Evolutionary conservation across 768 basidiomycete species (phyloP).

Genomic region (Calvatia gigantea): DNA sequence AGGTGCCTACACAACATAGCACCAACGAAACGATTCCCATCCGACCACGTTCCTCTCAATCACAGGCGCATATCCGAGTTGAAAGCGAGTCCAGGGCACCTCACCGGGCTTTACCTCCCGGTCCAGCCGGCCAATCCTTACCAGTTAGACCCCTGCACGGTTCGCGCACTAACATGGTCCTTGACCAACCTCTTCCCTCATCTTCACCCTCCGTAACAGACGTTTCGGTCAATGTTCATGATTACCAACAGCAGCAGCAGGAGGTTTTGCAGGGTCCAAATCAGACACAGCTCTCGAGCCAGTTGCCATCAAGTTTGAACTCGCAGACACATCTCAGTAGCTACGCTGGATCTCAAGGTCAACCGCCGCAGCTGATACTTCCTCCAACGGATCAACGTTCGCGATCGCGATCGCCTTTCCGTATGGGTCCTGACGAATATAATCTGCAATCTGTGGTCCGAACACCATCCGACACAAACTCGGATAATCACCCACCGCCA

Average conservation of each 20-base stretch:
- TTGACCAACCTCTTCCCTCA: neutral
- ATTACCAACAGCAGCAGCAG: neutral
- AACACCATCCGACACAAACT: neutral
- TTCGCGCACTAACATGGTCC: neutral
- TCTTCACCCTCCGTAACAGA: neutral
- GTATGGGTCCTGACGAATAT: conserved; percentile 8
- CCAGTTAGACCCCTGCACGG: neutral
- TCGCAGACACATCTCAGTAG: neutral
- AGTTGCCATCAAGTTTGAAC: neutral
- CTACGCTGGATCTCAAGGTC: neutral
- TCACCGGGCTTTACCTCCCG: neutral
- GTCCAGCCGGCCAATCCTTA: neutral
- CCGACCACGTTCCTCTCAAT: neutral
- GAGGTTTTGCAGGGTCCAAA: neutral
- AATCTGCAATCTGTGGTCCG: neutral
- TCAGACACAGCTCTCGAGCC: neutral
- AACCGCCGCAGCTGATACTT: neutral
- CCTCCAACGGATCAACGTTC: neutral
- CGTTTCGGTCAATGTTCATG: neutral
- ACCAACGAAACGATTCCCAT: neutral
- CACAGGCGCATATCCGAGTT: neutral
- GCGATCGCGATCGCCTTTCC: conserved; percentile 1
- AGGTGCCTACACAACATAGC: neutral
- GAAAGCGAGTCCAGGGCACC: neutral
- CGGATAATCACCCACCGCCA: neutral